A percentile compares a stretch with the other conserved stretches of the same genome.
These are phyloP conservation scores for Austroboletus eburneus DNA, from an alignment of 768 basidiomycete species.

Conservation along the genomic window DNA sequence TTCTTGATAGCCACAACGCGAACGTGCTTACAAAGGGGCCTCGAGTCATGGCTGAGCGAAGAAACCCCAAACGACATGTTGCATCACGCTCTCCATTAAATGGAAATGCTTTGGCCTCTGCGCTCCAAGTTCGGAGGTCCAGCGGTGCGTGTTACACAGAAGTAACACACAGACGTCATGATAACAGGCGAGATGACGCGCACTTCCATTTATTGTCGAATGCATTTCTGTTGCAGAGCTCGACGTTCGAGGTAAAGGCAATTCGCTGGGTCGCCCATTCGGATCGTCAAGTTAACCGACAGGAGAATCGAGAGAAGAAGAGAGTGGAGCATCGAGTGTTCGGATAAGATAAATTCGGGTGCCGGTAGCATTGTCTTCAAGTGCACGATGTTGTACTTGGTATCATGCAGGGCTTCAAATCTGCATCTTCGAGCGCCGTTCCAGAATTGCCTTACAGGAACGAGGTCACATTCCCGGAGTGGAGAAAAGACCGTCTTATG, in stretches of 20 bases:
- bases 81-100: no score
- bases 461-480: neutral
- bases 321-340: neutral
- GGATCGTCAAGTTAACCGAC: constrained; percentile 2
- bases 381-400: neutral
- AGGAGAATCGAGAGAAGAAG: constrained; percentile 13
- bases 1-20: neutral
- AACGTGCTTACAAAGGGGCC: neutral
- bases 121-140: no score
- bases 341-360: neutral
- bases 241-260: neutral
- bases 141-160: neutral
- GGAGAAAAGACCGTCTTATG: neutral
- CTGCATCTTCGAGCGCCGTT: neutral
- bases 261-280: neutral
- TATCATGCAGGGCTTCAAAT: neutral
- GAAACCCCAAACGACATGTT: neutral
- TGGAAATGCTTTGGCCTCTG: neutral
- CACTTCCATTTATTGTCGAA: no score
- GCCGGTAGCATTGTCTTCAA: neutral
- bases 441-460: neutral
- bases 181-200: neutral
- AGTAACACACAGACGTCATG: neutral
- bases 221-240: no score
- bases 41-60: no score